Conservation (phyloP, 371 early-diverging fungal species). For the Thermomucor indicae-seudaticae region DNA sequence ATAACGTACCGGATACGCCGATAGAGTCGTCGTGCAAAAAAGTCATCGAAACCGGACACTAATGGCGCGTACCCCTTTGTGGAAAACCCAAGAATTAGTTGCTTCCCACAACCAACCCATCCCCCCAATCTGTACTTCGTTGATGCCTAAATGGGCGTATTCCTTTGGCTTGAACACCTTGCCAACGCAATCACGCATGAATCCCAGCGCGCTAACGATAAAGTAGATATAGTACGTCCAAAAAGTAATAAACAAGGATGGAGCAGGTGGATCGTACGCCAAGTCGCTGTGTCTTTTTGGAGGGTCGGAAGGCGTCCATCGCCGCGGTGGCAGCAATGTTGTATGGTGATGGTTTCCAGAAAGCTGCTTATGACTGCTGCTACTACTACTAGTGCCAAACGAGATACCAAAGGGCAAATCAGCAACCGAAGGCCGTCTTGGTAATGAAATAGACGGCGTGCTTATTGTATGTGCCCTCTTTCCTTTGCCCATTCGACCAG, state of each 20-base stretch:
- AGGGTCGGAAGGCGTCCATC: background rate
- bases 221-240: slow-evolving; percentile 95
- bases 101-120: background rate
- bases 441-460: slow-evolving; percentile 10
- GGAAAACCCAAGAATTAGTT: background rate
- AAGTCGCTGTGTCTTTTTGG: slow-evolving; percentile 3
- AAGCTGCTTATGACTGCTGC: too few relatives aligned
- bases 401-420: slow-evolving; percentile 1
- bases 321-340: background rate
- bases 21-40: slow-evolving; percentile 96
- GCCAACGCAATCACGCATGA: slow-evolving; percentile 83
- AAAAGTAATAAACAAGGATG: slow-evolving; percentile 68
- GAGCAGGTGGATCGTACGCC: too few relatives aligned
- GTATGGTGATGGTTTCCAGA: background rate
- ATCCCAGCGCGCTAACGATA: slow-evolving; percentile 89
- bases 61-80: slow-evolving; percentile 85
- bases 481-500: slow-evolving; percentile 32
- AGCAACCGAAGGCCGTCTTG: slow-evolving; percentile 1
- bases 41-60: slow-evolving; percentile 94
- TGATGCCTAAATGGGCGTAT: slow-evolving; percentile 68
- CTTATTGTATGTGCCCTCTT: slow-evolving; percentile 29
- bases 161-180: slow-evolving; percentile 67
- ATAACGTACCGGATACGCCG: slow-evolving; percentile 68
- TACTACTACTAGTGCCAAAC: too few relatives aligned
- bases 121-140: slow-evolving; percentile 49